phyloP scores from a whole-genome alignment of 2,329 filamentous ascomycete genomes.

The Aspergillus melleus region DNA sequence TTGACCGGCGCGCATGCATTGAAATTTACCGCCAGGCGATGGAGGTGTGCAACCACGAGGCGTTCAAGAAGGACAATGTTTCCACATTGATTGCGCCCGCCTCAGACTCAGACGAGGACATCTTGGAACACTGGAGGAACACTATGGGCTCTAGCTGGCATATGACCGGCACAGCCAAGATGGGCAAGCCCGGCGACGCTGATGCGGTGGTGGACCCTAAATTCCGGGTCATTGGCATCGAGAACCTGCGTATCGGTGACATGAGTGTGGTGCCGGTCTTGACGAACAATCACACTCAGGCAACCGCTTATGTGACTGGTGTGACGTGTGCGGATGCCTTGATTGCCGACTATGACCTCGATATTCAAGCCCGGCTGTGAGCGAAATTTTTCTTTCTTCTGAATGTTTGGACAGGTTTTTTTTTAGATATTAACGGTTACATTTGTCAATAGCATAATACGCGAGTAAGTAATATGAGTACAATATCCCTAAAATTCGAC shows the following conservation, averaged over 20 bases:
- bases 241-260: constrained; percentile 44
- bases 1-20: constrained; percentile 54
- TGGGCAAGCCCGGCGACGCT: constrained; percentile 50
- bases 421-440: neutral
- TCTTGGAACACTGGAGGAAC: constrained; percentile 50
- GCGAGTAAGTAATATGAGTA: too few species aligned
- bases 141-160: constrained; percentile 53
- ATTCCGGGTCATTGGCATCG: constrained; percentile 41
- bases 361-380: neutral
- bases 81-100: constrained; percentile 45
- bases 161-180: constrained; percentile 58
- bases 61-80: constrained; percentile 48
- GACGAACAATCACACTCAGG: constrained; percentile 53
- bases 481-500: too few species aligned
- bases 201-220: constrained; percentile 51
- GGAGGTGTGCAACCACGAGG: constrained; percentile 44
- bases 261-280: constrained; percentile 46
- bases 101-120: constrained; percentile 55
- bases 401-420: neutral
- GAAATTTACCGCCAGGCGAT: constrained; percentile 50
- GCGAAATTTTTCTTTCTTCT: neutral
- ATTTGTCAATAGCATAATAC: too few species aligned
- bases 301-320: constrained; percentile 56
- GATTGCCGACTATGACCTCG: constrained; percentile 45
- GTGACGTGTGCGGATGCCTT: constrained; percentile 54